Evolutionary conservation across 768 basidiomycete species (phyloP).

Genomic region (Leucosporidium creatinivorum): DNA sequence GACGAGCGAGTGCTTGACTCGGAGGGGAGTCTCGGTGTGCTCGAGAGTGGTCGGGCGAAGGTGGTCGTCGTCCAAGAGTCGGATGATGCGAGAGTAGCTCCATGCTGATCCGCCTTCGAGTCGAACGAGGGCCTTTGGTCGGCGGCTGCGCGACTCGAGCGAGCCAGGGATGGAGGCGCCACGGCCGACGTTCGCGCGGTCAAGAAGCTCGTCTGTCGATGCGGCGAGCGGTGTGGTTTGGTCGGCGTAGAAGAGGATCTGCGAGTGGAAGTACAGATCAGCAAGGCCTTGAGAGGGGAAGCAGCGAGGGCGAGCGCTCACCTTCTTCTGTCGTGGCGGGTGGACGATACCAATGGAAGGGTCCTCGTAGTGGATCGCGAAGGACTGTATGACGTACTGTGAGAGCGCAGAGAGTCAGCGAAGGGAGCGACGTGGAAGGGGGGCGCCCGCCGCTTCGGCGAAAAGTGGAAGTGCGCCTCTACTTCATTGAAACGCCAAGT

Average conservation of each 20-base stretch:
- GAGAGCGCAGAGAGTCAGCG: neutral
- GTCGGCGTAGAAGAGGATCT: slow-evolving; percentile 21
- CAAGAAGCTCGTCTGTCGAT: slow-evolving; percentile 26
- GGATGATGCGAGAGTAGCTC: slow-evolving; percentile 21
- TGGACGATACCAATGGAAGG: neutral
- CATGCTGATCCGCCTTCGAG: slow-evolving; percentile 13
- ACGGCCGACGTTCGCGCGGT: slow-evolving; percentile 14
- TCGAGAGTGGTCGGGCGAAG: slow-evolving; percentile 22
- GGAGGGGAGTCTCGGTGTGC: slow-evolving; percentile 22
- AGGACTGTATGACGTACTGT: neutral
- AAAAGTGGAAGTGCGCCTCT: neutral
- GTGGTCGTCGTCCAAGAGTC: slow-evolving; percentile 23
- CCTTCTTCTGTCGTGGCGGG: slow-evolving; percentile 12
- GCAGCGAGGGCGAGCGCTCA: no score
- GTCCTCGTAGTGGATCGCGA: neutral
- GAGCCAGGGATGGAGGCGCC: slow-evolving; percentile 15
- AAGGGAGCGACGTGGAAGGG: neutral
- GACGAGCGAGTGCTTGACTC: slow-evolving; percentile 22
- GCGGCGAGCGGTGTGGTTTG: neutral
- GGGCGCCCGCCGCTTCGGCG: neutral
- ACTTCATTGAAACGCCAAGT: neutral
- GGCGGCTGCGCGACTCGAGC: slow-evolving; percentile 10
- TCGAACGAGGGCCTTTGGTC: slow-evolving; percentile 19
- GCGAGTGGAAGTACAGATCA: no score
- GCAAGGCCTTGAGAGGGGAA: no score